These are phyloP conservation scores for Asterella californica DNA, from an alignment of 225 moss, liverwort and hornwort species.

Conservation along the genomic window DNA sequence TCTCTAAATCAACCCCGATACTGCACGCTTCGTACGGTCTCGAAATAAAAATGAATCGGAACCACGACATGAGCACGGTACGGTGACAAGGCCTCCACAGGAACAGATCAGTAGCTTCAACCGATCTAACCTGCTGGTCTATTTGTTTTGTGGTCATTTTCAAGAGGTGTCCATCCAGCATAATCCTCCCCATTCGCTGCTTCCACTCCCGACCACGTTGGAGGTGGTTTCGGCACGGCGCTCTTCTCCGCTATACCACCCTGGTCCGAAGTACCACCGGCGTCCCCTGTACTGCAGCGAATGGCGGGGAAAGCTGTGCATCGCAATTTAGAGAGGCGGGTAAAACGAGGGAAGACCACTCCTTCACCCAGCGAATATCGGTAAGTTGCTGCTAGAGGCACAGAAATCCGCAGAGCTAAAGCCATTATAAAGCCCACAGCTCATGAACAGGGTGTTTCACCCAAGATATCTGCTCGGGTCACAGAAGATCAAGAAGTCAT, in stretches of 20 bases:
- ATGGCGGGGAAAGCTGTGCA: slow-evolving; percentile 24
- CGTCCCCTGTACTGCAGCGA: slow-evolving; percentile 46
- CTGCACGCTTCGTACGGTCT: no score
- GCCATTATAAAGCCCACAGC: slow-evolving; percentile 27
- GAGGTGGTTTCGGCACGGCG: slow-evolving; percentile 22
- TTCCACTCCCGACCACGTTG: slow-evolving; percentile 18
- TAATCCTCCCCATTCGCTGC: slow-evolving; percentile 43
- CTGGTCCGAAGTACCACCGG: slow-evolving; percentile 27
- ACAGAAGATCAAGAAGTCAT: slow-evolving; percentile 14
- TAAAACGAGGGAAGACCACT: slow-evolving; percentile 18
- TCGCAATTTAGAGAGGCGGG: slow-evolving; percentile 23
- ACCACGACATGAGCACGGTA: not conserved
- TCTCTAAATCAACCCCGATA: not conserved
- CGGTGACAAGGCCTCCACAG: not conserved
- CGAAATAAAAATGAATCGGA: not conserved
- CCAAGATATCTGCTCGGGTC: not conserved
- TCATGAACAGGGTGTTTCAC: slow-evolving; percentile 21
- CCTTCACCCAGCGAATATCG: slow-evolving; percentile 6
- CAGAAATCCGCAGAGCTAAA: slow-evolving; percentile 35
- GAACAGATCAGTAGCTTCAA: not conserved
- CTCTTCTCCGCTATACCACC: slow-evolving; percentile 23
- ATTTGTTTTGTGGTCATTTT: slow-evolving; percentile 39
- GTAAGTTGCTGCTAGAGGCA: slow-evolving; percentile 14
- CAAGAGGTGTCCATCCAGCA: slow-evolving; percentile 41
- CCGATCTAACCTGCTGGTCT: slow-evolving; percentile 51